A percentile compares a stretch with the other conserved stretches of the same genome.
These are phyloP conservation scores for Heterobasidion parviporum DNA, from an alignment of 1,284 basidiomycete species.

Conservation along the genomic window DNA sequence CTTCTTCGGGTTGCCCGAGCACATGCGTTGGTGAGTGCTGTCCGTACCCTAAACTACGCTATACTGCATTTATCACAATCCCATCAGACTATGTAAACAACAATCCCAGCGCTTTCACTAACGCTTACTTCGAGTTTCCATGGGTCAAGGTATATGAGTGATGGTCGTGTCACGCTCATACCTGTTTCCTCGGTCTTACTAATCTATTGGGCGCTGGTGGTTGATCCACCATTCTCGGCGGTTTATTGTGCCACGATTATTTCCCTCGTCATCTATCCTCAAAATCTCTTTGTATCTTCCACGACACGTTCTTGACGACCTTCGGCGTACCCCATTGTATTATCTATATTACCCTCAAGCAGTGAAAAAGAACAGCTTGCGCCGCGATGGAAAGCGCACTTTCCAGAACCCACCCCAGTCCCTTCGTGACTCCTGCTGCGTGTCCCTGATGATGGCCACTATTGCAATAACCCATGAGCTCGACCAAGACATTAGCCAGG, in stretches of 20 bases:
- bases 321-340: too few species aligned
- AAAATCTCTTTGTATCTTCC: too few species aligned
- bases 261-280: too few species aligned
- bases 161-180: not conserved
- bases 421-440: not conserved
- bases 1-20: slow-evolving; percentile 37
- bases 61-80: not conserved
- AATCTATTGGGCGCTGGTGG: not conserved
- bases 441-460: not conserved
- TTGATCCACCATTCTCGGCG: not conserved
- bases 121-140: slow-evolving; percentile 41
- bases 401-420: not conserved
- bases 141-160: slow-evolving; percentile 19
- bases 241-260: not conserved
- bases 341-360: too few species aligned
- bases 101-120: slow-evolving; percentile 35
- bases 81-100: slow-evolving; percentile 30
- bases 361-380: not conserved
- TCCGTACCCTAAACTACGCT: not conserved
- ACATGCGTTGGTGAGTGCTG: slow-evolving; percentile 36
- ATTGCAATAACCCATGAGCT: not conserved
- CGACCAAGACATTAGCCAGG: not conserved
- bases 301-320: too few species aligned
- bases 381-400: not conserved
- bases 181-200: not conserved